These are phyloP conservation scores for Rutstroemia sp. DNA, from an alignment of 2,329 filamentous ascomycete genomes.

Conservation along the genomic window DNA sequence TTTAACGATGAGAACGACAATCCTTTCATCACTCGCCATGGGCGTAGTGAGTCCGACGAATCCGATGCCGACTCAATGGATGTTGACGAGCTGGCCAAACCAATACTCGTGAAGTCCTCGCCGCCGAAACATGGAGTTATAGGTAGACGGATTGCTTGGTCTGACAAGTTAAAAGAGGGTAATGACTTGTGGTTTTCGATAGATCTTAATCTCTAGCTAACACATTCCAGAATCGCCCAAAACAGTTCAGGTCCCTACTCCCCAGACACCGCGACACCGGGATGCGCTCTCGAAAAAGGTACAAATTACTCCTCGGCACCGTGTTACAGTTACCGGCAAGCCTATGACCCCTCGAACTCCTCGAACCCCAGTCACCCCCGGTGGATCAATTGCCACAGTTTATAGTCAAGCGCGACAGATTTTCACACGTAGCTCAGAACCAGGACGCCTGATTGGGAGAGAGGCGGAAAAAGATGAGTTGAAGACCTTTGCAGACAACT, in stretches of 20 bases:
- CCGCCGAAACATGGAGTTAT: constrained; percentile 41
- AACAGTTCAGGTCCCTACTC: constrained; percentile 51
- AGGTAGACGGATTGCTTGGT: constrained; percentile 35
- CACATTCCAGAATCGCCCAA: constrained; percentile 34
- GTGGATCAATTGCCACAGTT: constrained; percentile 58
- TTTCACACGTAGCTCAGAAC: constrained; percentile 57
- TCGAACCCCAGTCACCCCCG: constrained; percentile 64
- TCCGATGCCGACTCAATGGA: constrained; percentile 37
- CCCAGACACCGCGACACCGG: constrained; percentile 68
- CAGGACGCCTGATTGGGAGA: constrained; percentile 28
- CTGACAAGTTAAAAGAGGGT: constrained; percentile 28
- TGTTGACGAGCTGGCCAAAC: constrained; percentile 32
- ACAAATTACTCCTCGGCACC: constrained; percentile 75
- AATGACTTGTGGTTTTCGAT: not conserved
- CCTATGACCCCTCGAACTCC: constrained; percentile 73
- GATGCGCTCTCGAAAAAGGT: constrained; percentile 65
- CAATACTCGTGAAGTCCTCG: constrained; percentile 25
- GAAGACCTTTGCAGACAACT: constrained; percentile 58
- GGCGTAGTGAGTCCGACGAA: constrained; percentile 22
- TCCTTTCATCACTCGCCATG: constrained; percentile 38
- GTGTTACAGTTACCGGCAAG: constrained; percentile 69
- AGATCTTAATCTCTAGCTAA: constrained; percentile 12
- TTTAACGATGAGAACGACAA: constrained; percentile 65
- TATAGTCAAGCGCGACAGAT: constrained; percentile 84
- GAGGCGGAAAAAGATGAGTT: constrained; percentile 55